Conservation (phyloP, 176 grass and related monocot genomes). For the Oropetium thomaeum region DNA sequence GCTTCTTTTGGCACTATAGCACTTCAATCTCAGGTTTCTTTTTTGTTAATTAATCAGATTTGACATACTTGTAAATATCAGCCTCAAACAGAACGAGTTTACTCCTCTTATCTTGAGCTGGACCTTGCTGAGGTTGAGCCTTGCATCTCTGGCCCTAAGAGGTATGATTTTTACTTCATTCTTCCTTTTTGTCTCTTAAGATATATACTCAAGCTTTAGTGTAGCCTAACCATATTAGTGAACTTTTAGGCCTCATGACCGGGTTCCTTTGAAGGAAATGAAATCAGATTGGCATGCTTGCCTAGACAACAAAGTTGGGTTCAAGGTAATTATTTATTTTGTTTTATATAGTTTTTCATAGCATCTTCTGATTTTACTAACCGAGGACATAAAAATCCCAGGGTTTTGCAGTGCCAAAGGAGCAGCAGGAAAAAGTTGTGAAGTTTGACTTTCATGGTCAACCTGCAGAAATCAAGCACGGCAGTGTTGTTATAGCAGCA, state of each 20-base stretch:
- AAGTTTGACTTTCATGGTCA: constrained; percentile 84
- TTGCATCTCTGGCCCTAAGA: constrained; percentile 84
- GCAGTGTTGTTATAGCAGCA: constrained; percentile 92
- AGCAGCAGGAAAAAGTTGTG: constrained; percentile 64
- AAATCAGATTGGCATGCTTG: constrained; percentile 87
- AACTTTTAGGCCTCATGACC: constrained; percentile 83
- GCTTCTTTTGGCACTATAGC: background rate
- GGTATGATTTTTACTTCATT: constrained; percentile 31
- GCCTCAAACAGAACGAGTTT: constrained; percentile 66
- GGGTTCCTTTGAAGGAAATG: constrained; percentile 87
- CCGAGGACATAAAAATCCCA: constrained; percentile 16
- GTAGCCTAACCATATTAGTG: background rate
- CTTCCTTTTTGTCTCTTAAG: background rate
- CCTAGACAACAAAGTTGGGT: constrained; percentile 76
- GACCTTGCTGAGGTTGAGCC: constrained; percentile 76
- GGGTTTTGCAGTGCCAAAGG: constrained; percentile 85
- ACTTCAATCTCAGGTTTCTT: background rate
- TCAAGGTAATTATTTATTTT: constrained; percentile 55
- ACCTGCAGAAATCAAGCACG: constrained; percentile 77
- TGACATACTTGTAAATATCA: constrained; percentile 30
- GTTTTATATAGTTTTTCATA: constrained; percentile 2
- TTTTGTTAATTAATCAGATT: background rate
- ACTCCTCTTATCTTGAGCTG: constrained; percentile 88
- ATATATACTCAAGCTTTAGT: background rate
- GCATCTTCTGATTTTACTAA: background rate